Evolutionary conservation across 2,329 filamentous ascomycete genomes (phyloP), one percentile per base, ranked within the genome.

Genomic region (Ophiostoma quercus): DNA sequence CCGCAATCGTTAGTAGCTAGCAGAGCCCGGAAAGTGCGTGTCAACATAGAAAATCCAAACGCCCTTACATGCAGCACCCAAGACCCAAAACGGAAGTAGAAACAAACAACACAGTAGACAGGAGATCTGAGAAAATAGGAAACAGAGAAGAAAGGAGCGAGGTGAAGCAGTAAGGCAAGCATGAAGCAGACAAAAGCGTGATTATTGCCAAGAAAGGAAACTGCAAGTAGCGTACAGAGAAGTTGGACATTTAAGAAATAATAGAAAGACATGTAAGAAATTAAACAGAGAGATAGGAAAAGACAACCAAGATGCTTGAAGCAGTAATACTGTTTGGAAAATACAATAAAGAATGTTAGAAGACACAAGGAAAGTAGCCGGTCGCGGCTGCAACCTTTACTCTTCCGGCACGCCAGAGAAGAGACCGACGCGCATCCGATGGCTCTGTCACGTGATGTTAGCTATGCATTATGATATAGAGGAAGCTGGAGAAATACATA

Each of bases 371-470:
- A 69, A 66, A 34, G 54, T 60, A 47, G 19, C 41, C 8, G 57
- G 41, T 54, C 19, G 63, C 16, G 12, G 7, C 65, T 67, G 43
- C 51, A 25, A 7, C 22, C 47, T n/a, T 2, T 41, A 73, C 68
- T 91, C 88, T 75, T 91, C 89, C 63, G 88, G 87, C 72, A 86
- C 80, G 43, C 88, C 88, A 71, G 88, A 90, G 78, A 92, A 91
- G 72, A 92, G 81, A 68, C 90, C 89, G 78, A 92, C 89, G 76
- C 90, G 86, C 85, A 92, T 89, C 72, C 90, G 89, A 80, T 92
- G 90, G 79, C 89, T 91, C 90, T 92, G 79, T 60, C n/a, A 66
- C 12, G 66, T 12, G 11, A 34, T 43, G 65, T 78, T 74, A 79
- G 78, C 70, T 37, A 57, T n/a, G 19, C 4, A 39, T 3, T 22